Evolutionary conservation across 225 moss, liverwort and hornwort genomes (phyloP).

Genomic region (Neckera pumila): DNA sequence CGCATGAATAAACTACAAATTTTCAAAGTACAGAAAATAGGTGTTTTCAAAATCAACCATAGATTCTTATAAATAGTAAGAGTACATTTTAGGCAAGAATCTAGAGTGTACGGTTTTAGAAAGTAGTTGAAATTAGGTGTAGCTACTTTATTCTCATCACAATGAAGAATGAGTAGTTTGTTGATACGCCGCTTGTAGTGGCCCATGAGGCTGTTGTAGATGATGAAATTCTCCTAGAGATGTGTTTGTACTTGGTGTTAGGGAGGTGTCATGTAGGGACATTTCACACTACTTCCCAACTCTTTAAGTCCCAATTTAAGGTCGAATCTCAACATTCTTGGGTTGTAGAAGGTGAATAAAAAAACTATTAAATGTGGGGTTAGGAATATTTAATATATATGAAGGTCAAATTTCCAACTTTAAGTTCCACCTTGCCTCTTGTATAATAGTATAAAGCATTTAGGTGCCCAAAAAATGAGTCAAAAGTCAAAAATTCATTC

Average conservation of each 20-base stretch:
- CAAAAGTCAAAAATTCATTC: background rate
- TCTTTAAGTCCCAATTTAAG: rapidly evolving
- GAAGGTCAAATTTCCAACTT: background rate
- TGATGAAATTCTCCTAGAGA: background rate
- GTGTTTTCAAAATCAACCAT: too few species aligned
- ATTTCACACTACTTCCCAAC: background rate
- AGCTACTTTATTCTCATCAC: too few species aligned
- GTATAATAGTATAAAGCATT: rapidly evolving
- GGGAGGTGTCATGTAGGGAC: background rate
- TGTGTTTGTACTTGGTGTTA: background rate
- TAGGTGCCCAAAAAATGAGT: background rate
- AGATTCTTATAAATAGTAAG: too few species aligned
- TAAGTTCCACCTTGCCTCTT: background rate
- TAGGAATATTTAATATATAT: too few species aligned
- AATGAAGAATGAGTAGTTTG: too few species aligned
- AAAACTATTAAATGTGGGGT: background rate
- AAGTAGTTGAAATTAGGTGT: too few species aligned
- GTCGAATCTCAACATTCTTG: background rate
- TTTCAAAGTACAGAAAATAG: too few species aligned
- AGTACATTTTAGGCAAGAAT: too few species aligned
- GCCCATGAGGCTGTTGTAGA: background rate
- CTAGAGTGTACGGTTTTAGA: too few species aligned
- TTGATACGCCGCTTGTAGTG: too few species aligned
- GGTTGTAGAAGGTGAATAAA: background rate
- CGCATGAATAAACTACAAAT: too few species aligned